Conservation (phyloP, 108 stramenopile species). For the Tribonema minus region DNA sequence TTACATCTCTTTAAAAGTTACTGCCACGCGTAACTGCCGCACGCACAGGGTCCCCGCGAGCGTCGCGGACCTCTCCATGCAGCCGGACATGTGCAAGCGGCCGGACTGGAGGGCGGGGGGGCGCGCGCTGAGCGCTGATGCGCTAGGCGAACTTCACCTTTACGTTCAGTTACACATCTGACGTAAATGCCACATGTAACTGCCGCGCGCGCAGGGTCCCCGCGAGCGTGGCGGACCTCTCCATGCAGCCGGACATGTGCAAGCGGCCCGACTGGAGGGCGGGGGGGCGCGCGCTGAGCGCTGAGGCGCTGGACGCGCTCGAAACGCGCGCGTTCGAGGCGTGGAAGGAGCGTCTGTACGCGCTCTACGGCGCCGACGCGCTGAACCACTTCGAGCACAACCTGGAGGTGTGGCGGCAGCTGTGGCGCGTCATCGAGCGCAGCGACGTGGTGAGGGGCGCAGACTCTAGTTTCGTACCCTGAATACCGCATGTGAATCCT, state of each 20-base stretch:
- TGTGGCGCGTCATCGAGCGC: slow-evolving; percentile 92
- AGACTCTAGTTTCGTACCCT: too few species aligned
- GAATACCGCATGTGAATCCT: too few species aligned
- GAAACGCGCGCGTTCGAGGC: not conserved
- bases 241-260: not conserved
- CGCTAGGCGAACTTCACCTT: too few species aligned
- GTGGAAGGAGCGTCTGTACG: slow-evolving; percentile 41
- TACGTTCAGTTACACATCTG: too few species aligned
- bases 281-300: not conserved
- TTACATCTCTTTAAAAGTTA: too few species aligned
- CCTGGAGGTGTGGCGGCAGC: slow-evolving; percentile 90
- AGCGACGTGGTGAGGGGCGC: slow-evolving; percentile 73
- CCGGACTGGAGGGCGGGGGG: too few species aligned
- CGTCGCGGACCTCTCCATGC: not conserved
- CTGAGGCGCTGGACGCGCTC: not conserved
- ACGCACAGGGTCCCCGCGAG: too few species aligned
- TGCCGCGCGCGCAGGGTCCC: too few species aligned
- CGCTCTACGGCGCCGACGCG: not conserved
- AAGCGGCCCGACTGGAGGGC: not conserved
- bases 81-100: not conserved
- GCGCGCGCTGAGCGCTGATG: too few species aligned
- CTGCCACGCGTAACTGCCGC: too few species aligned
- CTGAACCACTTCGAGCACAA: slow-evolving; percentile 96
- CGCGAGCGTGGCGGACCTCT: not conserved
- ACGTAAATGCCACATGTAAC: too few species aligned